A percentile compares a stretch with the other conserved stretches of the same genome.
Evolutionary conservation across 2,329 filamentous ascomycete genomes (phyloP).

Genomic region (Arthroderma sp.): DNA sequence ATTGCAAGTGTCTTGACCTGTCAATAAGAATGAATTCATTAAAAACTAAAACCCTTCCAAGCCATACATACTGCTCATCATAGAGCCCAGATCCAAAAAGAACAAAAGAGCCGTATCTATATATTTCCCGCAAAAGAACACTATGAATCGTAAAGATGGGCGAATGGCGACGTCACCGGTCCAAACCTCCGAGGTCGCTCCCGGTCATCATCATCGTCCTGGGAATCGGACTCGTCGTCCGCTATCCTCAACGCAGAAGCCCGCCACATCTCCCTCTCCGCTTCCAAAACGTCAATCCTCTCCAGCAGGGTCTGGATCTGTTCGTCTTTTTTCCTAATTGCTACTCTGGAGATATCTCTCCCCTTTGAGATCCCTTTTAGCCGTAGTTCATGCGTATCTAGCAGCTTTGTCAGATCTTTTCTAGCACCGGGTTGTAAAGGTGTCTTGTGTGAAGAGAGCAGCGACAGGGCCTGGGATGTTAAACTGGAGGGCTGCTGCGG

Average conservation of each 20-base stretch:
- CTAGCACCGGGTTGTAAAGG: slow-evolving; percentile 21
- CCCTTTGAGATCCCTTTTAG: slow-evolving; percentile 50
- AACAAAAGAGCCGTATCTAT: too few species aligned
- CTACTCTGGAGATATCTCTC: slow-evolving; percentile 51
- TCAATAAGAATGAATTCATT: too few species aligned
- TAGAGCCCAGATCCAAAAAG: too few species aligned
- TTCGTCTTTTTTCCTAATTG: slow-evolving; percentile 51
- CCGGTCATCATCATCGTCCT: not conserved
- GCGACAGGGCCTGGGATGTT: slow-evolving; percentile 16
- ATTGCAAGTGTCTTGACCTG: too few species aligned
- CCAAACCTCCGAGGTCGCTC: too few species aligned
- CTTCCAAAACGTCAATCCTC: slow-evolving; percentile 45
- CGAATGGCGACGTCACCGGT: too few species aligned
- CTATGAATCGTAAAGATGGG: too few species aligned
- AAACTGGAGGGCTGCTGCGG: slow-evolving; percentile 15
- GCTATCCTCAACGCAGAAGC: slow-evolving; percentile 27
- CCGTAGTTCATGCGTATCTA: slow-evolving; percentile 45
- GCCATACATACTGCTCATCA: too few species aligned
- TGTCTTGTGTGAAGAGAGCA: slow-evolving; percentile 24
- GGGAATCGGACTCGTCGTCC: slow-evolving; percentile 4
- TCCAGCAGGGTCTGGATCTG: slow-evolving; percentile 53
- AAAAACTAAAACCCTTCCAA: too few species aligned
- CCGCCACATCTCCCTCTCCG: slow-evolving; percentile 41
- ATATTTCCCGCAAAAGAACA: too few species aligned
- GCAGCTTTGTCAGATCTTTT: slow-evolving; percentile 26